Conservation (phyloP, 2,329 filamentous ascomycete genomes). For the Leptodontidium sp. region DNA sequence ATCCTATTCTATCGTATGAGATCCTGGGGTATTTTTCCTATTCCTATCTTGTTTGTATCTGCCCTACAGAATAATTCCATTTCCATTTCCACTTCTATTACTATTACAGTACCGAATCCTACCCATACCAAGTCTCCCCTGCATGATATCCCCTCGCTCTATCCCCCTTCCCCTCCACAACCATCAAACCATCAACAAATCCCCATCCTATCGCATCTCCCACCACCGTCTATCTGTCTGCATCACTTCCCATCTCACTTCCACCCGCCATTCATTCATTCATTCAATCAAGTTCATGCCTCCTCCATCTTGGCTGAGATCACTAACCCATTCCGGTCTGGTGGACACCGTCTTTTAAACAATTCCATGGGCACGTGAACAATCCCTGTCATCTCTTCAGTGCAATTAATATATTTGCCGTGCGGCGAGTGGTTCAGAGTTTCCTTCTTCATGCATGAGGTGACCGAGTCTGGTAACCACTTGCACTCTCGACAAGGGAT, state of each 20-base stretch:
- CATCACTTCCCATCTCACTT: neutral
- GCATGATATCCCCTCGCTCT: neutral
- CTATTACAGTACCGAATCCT: no score
- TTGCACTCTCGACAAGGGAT: neutral
- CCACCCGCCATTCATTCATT: neutral
- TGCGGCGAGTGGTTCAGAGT: neutral
- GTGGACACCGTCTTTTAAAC: neutral
- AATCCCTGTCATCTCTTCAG: neutral
- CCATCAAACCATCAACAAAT: no score
- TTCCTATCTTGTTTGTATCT: no score
- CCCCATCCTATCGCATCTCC: neutral
- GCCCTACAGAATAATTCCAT: no score
- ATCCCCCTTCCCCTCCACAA: neutral
- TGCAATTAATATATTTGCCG: constrained; percentile 9
- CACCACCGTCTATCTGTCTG: neutral
- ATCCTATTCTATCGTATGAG: no score
- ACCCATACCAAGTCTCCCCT: constrained; percentile 1
- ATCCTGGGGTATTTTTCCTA: no score
- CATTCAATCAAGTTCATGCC: neutral
- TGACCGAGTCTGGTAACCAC: neutral
- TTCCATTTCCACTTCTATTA: neutral
- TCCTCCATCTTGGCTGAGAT: neutral
- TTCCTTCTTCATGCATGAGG: no score
- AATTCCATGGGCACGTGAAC: neutral
- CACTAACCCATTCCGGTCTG: neutral